Conservation (phyloP, 768 basidiomycete species). For the Suillus alpinus region DNA sequence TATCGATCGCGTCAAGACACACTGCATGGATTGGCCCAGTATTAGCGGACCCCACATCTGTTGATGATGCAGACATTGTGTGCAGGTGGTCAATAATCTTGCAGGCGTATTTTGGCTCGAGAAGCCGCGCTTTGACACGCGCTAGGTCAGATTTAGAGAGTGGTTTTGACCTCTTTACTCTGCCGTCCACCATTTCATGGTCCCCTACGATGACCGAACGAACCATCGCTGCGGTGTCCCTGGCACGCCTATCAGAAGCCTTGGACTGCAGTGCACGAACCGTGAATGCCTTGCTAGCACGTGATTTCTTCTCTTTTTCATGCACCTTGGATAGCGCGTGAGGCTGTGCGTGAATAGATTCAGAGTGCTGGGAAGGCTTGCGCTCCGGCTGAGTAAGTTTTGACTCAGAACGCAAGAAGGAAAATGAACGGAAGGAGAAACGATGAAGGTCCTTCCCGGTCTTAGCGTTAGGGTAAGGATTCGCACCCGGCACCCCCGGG, state of each 20-base stretch:
- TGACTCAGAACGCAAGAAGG: constrained; percentile 37
- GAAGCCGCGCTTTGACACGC: constrained; percentile 66
- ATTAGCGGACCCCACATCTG: constrained; percentile 9
- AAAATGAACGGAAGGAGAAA: constrained; percentile 47
- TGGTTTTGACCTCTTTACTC: constrained; percentile 36
- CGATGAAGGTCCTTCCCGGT: constrained; percentile 34
- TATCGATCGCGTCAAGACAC: constrained; percentile 63
- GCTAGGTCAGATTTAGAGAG: constrained; percentile 51
- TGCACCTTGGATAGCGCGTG: constrained; percentile 33
- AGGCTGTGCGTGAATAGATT: constrained; percentile 9
- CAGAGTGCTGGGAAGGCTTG: constrained; percentile 18
- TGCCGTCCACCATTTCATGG: constrained; percentile 28
- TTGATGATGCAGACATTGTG: constrained; percentile 41
- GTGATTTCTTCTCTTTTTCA: constrained; percentile 41
- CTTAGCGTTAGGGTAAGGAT: constrained; percentile 3
- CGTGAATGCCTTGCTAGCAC: constrained; percentile 33
- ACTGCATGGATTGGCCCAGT: constrained; percentile 72
- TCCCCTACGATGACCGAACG: constrained; percentile 70
- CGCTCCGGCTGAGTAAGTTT: constrained; percentile 30
- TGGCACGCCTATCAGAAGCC: constrained; percentile 57
- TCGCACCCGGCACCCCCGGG: constrained; percentile 9
- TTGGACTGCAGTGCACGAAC: constrained; percentile 27
- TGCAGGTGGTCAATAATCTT: constrained; percentile 72
- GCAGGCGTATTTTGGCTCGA: constrained; percentile 64
- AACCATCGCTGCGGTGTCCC: constrained; percentile 59